Evolutionary conservation across 768 basidiomycete species (phyloP), one percentile per base, ranked within the genome.

Genomic region (Tephrocybe sp.): DNA sequence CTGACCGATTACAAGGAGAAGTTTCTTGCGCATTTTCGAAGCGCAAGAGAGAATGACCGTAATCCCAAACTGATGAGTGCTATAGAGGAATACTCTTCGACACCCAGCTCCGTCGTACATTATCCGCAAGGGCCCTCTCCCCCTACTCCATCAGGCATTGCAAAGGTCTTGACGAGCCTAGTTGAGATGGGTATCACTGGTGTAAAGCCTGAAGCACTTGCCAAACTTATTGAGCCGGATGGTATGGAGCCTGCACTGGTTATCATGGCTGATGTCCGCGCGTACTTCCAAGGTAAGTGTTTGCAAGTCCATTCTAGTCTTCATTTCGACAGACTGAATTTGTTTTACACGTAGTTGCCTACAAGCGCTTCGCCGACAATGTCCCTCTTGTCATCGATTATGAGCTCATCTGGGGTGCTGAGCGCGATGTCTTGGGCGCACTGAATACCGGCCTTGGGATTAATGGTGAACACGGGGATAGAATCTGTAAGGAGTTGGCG

Each of bases 211-310:
- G 64, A 65, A 3, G 79, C 83, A 47, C 55, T 87, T 0, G 56
- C 73, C 0, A 81, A 73, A 56, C 58, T 87, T 0, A 68, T 83
- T 3, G 74, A 78, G 0, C 50, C 70, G 0, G 83, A 86, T 52
- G 66, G 66, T 2, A 75, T 73, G 71, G 83, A 82, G 33, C 73
- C 77, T 0, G 82, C 82, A 0, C 56, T 89, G 14, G 57, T 65
- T 3, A 85, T 89, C 58, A 88, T 89, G 85, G 84, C 84, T 0
- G 77, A 82, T 49, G 84, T 87, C 1, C 72, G 84, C 4, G 86
- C 83, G 0, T 88, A 89, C 56, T 89, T 88, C 63, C 84, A 88
- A 73, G 87, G 88, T 85, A 58, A 7, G 58, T 50, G n/a, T 26
- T n/a, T n/a, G n/a, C n/a, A n/a, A n/a, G 39, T 10, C 33, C 32